A percentile compares a stretch with the other conserved stretches of the same genome.
These are phyloP conservation scores for Digitaria exilis DNA, from an alignment of 202 grass and related monocot genomes.

Conservation along the genomic window DNA sequence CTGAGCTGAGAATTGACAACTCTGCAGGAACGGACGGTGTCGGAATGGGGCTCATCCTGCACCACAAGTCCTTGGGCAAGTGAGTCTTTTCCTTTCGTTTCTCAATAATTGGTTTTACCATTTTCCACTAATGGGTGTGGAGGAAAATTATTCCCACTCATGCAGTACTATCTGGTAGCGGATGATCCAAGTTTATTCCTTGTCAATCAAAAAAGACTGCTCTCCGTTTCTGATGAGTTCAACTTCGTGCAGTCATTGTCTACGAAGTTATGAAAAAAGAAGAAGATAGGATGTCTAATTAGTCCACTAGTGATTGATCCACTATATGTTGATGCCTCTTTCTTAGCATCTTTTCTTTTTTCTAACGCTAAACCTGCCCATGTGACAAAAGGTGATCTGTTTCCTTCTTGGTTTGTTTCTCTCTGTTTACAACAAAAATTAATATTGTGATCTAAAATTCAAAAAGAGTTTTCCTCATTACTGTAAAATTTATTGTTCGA, in stretches of 20 bases:
- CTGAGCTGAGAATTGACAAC: slow-evolving; percentile 17
- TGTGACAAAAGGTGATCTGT: neutral
- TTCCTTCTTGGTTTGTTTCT: too few species aligned
- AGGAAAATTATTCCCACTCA: neutral
- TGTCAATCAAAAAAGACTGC: slow-evolving; percentile 1
- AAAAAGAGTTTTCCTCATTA: neutral
- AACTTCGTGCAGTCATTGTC: neutral
- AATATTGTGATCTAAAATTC: neutral
- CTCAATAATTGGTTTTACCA: too few species aligned
- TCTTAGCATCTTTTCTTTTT: neutral
- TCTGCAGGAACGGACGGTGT: slow-evolving; percentile 74
- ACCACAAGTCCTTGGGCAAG: slow-evolving; percentile 94
- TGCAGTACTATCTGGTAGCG: neutral
- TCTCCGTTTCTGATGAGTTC: neutral
- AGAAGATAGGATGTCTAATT: neutral
- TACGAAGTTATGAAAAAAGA: neutral
- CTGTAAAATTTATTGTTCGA: neutral
- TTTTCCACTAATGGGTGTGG: neutral
- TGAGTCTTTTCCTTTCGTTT: slow-evolving; percentile 47
- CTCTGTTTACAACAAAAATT: too few species aligned
- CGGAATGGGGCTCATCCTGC: slow-evolving; percentile 82
- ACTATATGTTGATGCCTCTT: neutral
- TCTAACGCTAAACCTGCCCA: neutral
- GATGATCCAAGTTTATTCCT: neutral
- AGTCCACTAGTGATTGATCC: slow-evolving; percentile 1